Base-by-base conservation (phyloP, 1,284 basidiomycete genomes). In the Leccinum griseonigrum region DNA sequence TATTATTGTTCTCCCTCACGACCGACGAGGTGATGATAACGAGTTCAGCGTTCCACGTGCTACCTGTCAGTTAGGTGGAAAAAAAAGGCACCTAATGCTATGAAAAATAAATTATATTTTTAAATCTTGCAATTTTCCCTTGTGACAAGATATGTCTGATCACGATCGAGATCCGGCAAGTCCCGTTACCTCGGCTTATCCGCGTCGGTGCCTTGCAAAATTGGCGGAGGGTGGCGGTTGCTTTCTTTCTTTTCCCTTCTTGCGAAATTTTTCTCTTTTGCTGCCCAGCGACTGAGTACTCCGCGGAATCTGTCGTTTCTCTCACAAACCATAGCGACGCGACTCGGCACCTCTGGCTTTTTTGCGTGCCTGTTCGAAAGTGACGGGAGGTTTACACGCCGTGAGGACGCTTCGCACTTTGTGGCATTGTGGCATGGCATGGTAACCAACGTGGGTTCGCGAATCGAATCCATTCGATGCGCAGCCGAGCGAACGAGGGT, bases 151-250 rank as follows among this genome's bases (percentile, higher is more conserved):
- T 38, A 29, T 40, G 50, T 36, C 48, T 62, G 54, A 67, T 68
- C 59, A 51, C 31, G 61, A 69, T 72, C 67, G 54, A 59, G 22
- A 50, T 16, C 59, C 68, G 70, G 68, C 69, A 69, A 67, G 26
- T 58, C n/a, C 69, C 67, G 67, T 40, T 6, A 36, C 36, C 26
- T 67, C 46, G 38, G 29, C 51, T 56, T 22, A 46, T 61, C 56
- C 59, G 68, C 68, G 63, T 66, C 68, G 67, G 69, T 71, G 67
- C 69, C 67, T 69, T 46, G 64, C 16, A 60, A 53, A 58, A 67
- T 58, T 8, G 52, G 32, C 26, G 57, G 34, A 26, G 32, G 32
- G 18, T 22, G 40, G 34, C 16, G 11, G 11, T 46, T 7, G 22
- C 34, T 10, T 32, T 5, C 16, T 48, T 7, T 13, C 43, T 46